phyloP scores from a whole-genome alignment of 257 asterid genomes.

The Salvia miltiorrhiza region DNA sequence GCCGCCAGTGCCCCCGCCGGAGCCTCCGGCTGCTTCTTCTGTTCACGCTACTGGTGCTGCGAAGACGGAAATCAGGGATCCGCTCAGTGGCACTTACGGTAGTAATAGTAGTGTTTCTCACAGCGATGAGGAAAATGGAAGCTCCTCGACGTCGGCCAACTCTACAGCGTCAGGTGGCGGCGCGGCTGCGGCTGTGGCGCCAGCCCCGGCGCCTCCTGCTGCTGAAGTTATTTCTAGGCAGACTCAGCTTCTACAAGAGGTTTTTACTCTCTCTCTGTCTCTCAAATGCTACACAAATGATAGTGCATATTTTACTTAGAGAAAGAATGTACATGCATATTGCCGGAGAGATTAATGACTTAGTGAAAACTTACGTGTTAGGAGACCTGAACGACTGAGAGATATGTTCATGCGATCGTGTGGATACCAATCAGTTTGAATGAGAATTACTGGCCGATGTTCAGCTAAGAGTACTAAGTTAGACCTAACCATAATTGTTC shows the following conservation, averaged over 20 bases:
- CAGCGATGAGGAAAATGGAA: constrained; percentile 52
- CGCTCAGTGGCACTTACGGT: constrained; percentile 36
- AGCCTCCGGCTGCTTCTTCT: constrained; percentile 28
- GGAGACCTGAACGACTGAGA: not conserved
- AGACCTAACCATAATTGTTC: not conserved
- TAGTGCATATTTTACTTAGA: not conserved
- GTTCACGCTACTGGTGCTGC: constrained; percentile 15
- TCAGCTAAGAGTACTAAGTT: constrained; percentile 6
- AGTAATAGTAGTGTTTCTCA: constrained; percentile 30
- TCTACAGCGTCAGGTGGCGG: constrained; percentile 36
- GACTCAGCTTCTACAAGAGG: constrained; percentile 82
- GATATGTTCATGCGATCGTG: not conserved
- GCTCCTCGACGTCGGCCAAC: constrained; percentile 45
- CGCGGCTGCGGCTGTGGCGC: constrained; percentile 22
- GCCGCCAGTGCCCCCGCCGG: constrained; percentile 29
- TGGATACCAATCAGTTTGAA: not conserved
- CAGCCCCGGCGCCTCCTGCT: constrained; percentile 24
- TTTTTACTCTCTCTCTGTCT: constrained; percentile 9
- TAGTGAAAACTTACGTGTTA: not conserved
- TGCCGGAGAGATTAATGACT: not conserved
- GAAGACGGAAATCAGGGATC: constrained; percentile 59
- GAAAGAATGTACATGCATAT: not conserved
- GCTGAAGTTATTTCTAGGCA: constrained; percentile 65
- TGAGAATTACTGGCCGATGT: not conserved
- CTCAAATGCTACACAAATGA: not conserved